Percentiles rank a stretch among this genome's conserved stretches.
Evolutionary conservation across 1,139 yeast species (phyloP).

Genomic region (Petasospora rhodanensis): DNA sequence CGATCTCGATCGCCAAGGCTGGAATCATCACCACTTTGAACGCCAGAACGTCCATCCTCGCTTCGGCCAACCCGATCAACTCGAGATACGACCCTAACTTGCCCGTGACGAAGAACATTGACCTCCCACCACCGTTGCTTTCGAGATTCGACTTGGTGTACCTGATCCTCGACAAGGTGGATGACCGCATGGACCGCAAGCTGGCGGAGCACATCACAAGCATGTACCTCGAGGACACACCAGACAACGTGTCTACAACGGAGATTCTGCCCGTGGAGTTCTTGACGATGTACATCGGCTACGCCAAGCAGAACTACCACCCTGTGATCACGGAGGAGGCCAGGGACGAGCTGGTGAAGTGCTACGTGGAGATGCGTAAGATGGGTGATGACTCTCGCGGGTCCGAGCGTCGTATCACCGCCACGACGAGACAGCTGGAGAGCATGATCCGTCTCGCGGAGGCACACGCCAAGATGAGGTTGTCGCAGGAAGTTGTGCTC

Average conservation of each 20-base stretch:
- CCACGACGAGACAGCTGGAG: constrained; percentile 95
- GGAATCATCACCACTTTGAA: constrained; percentile 95
- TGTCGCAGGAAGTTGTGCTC: constrained; percentile 64
- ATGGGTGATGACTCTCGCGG: constrained; percentile 88
- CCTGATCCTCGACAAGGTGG: constrained; percentile 86
- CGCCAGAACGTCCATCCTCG: constrained; percentile 92
- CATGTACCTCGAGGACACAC: constrained; percentile 86
- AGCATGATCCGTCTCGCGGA: constrained; percentile 92
- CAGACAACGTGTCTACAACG: constrained; percentile 61
- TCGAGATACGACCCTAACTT: constrained; percentile 89
- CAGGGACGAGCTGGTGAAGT: constrained; percentile 78
- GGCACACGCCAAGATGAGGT: constrained; percentile 96
- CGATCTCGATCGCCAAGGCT: constrained; percentile 96
- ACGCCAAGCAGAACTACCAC: constrained; percentile 76
- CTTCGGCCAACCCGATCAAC: constrained; percentile 97
- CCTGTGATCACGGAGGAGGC: constrained; percentile 81
- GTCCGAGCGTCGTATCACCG: constrained; percentile 88
- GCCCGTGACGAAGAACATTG: constrained; percentile 93
- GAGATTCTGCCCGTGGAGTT: constrained; percentile 83
- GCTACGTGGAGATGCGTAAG: constrained; percentile 91
- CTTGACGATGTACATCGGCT: constrained; percentile 82
- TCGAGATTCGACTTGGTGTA: constrained; percentile 95
- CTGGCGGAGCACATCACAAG: constrained; percentile 87
- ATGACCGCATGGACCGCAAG: constrained; percentile 76
- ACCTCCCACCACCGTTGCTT: constrained; percentile 90